Percentiles rank a stretch among this genome's conserved stretches.
These are phyloP conservation scores for Aphanoascus verrucosus DNA, from an alignment of 2,329 filamentous ascomycete species.

Conservation along the genomic window DNA sequence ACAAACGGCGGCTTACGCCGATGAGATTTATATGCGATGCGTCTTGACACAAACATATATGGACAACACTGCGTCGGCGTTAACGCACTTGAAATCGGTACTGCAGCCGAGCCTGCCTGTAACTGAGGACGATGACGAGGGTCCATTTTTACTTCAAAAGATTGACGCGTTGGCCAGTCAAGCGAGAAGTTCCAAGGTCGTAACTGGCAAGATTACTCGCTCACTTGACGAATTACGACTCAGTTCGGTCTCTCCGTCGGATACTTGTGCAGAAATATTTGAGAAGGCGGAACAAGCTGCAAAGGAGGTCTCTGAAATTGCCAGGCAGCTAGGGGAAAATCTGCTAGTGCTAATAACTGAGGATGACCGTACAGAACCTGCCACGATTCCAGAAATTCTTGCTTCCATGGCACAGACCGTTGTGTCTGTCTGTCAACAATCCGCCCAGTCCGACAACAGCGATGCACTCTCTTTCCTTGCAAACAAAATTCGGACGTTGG, in stretches of 20 bases:
- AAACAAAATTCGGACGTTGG: constrained; percentile 55
- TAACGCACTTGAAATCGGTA: constrained; percentile 54
- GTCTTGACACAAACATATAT: constrained; percentile 68
- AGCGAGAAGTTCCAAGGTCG: constrained; percentile 72
- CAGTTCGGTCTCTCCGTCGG: constrained; percentile 61
- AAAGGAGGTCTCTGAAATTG: constrained; percentile 54
- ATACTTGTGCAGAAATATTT: constrained; percentile 58
- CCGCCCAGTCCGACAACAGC: constrained; percentile 22
- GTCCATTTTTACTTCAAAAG: constrained; percentile 57
- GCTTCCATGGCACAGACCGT: constrained; percentile 41
- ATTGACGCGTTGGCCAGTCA: constrained; percentile 62
- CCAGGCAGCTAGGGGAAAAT: constrained; percentile 55
- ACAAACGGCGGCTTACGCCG: constrained; percentile 61
- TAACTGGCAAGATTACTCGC: constrained; percentile 65
- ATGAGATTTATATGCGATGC: constrained; percentile 67
- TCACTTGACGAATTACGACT: constrained; percentile 67
- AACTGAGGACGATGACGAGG: constrained; percentile 59
- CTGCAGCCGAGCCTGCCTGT: constrained; percentile 55
- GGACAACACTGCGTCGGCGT: constrained; percentile 61
- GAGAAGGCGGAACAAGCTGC: constrained; percentile 57
- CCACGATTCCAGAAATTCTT: constrained; percentile 57
- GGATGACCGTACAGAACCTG: constrained; percentile 58
- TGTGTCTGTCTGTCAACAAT: constrained; percentile 20
- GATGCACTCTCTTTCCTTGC: constrained; percentile 61
- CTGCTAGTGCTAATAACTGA: constrained; percentile 58